Evolutionary conservation across 225 moss, liverwort and hornwort genomes (phyloP), one percentile per base, ranked within the genome.

Genomic region (Takakia lepidozioides): DNA sequence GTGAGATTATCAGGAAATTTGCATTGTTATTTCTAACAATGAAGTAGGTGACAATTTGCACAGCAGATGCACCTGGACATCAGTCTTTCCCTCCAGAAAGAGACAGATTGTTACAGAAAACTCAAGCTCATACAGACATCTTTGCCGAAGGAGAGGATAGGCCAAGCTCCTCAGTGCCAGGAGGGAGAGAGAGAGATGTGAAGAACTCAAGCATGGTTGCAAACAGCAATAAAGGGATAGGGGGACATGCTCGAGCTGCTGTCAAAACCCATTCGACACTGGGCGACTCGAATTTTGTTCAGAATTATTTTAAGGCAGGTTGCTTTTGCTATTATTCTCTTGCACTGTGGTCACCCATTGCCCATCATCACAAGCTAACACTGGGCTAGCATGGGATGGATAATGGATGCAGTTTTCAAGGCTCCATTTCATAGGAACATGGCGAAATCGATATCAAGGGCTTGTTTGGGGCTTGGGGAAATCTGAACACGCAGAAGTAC

Each of bases 371-470:
- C n/a, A n/a, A n/a, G n/a, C n/a, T n/a, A n/a, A n/a, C n/a, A n/a
- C n/a, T n/a, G n/a, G n/a, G n/a, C n/a, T n/a, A n/a, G n/a, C 24
- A 39, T 43, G 25, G 39, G 18, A 39, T 30, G 27, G 53, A 23
- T 48, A 37, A 41, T 59, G 28, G 6, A 49, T 67, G 48, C 83
- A 98, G 98, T 64, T 63, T 41, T 91, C 91, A 34, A 91, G 98
- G 45, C 67, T 98, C 25, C 98, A 98, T 67, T 98, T 98, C 57
- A 98, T 98, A 59, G 98, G 98, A 68, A 91, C 91, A 11, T 98
- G 98, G 98, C 85, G 98, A 58, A 91, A 69, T 55, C 83, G 91
- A 17, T 91, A 98, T 60, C 91, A 85, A 72, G 72, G 64, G 46
- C 87, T 87, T 37, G 77, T 82, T 57, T 80, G 80, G 54, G 68